A percentile compares a stretch with the other conserved stretches of the same genome.
Evolutionary conservation across 805 yeast species (phyloP).

Genomic region (Zygoascus flipseniorum): DNA sequence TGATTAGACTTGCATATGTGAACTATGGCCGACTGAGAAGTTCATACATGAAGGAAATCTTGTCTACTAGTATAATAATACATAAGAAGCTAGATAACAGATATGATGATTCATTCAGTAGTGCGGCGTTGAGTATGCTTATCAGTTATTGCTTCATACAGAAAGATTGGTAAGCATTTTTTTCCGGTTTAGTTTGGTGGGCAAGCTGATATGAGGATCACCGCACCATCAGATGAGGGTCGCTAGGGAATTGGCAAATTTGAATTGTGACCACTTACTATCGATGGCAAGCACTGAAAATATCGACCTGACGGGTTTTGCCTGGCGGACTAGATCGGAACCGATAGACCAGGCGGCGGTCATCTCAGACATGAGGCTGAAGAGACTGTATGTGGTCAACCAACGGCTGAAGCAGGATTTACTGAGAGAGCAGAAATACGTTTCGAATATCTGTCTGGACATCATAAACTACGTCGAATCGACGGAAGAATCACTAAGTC

Average conservation of each 20-base stretch:
- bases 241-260: background rate
- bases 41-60: too few species aligned
- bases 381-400: constrained; percentile 11
- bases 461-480: constrained; percentile 8
- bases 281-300: background rate
- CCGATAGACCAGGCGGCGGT: background rate
- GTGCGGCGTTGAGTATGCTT: background rate
- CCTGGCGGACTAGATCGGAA: background rate
- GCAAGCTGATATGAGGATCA: background rate
- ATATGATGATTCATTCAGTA: too few species aligned
- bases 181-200: background rate
- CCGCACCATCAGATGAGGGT: background rate
- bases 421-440: constrained; percentile 10
- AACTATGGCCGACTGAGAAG: too few species aligned
- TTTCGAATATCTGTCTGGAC: constrained; percentile 14
- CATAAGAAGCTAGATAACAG: too few species aligned
- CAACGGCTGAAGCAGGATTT: constrained; percentile 12
- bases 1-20: too few species aligned
- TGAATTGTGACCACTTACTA: background rate
- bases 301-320: background rate
- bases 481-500: constrained; percentile 8
- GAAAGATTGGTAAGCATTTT: background rate
- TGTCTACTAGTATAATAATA: too few species aligned
- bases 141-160: background rate
- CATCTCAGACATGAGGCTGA: constrained; percentile 2